A percentile compares a stretch with the other conserved stretches of the same genome.
These are phyloP conservation scores for Eragrostis tef DNA, from an alignment of 202 grass and related monocot genomes.

Conservation along the genomic window DNA sequence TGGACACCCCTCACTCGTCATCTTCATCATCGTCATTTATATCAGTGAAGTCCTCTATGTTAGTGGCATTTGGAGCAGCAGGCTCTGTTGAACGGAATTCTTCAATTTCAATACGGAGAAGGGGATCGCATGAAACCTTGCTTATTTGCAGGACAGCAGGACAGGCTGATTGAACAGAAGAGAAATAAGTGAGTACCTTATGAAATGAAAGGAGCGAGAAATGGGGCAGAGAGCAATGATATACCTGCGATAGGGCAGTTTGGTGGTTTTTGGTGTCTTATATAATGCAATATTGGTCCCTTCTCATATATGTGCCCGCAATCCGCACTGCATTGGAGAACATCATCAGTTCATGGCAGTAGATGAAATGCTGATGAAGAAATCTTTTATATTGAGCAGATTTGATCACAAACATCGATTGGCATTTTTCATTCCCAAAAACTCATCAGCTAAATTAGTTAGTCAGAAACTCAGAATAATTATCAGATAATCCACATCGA, in stretches of 20 bases:
- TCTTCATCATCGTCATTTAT: conserved; percentile 43
- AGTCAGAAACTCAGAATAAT: too few relatives aligned
- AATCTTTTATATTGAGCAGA: too few relatives aligned
- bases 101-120: conserved; percentile 75
- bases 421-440: too few relatives aligned
- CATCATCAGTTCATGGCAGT: not conserved
- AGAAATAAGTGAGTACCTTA: conserved; percentile 8
- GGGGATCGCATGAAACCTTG: conserved; percentile 62
- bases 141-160: conserved; percentile 54
- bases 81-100: conserved; percentile 57
- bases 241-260: conserved; percentile 82
- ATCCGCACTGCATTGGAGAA: conserved; percentile 59
- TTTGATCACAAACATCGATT: too few relatives aligned
- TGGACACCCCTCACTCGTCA: conserved; percentile 4
- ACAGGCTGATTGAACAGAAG: conserved; percentile 58
- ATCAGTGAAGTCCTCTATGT: conserved; percentile 76
- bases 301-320: conserved; percentile 90
- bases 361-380: not conserved
- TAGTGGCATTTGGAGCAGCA: conserved; percentile 31
- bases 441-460: too few relatives aligned
- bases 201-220: conserved; percentile 5
- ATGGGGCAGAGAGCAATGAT: not conserved
- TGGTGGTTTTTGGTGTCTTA: conserved; percentile 51
- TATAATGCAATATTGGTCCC: conserved; percentile 62
- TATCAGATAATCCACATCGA: not conserved